These are phyloP conservation scores for Tulasnella sp. DNA, from an alignment of 768 basidiomycete genomes.

Conservation along the genomic window DNA sequence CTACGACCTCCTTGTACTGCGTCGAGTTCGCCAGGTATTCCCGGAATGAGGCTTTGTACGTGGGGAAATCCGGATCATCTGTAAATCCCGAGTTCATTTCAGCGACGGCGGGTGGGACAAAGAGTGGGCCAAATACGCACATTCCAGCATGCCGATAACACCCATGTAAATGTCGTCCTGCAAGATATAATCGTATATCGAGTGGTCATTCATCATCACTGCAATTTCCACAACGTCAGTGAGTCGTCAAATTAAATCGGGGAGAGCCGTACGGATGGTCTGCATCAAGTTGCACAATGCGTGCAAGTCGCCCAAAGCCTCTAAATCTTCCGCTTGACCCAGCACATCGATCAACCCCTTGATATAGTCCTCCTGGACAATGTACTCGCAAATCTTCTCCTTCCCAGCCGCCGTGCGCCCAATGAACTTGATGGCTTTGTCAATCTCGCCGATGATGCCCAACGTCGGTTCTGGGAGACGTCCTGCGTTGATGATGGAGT, in stretches of 20 bases:
- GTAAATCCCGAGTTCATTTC: conserved; percentile 32
- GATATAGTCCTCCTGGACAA: conserved; percentile 86
- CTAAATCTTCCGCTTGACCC: conserved; percentile 86
- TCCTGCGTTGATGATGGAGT: conserved; percentile 50
- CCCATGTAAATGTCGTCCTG: conserved; percentile 90
- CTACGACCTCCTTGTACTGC: conserved; percentile 86
- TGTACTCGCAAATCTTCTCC: conserved; percentile 86
- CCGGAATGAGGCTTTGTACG: conserved; percentile 95
- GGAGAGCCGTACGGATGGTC: conserved; percentile 70
- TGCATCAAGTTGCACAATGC: conserved; percentile 89
- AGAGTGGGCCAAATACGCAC: conserved; percentile 47
- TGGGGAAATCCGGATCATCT: conserved; percentile 97
- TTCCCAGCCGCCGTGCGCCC: conserved; percentile 67
- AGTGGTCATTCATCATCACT: conserved; percentile 96
- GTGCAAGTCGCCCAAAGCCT: conserved; percentile 86
- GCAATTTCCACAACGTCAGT: not conserved
- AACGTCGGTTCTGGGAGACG: conserved; percentile 72
- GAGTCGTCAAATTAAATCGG: not conserved
- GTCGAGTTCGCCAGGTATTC: conserved; percentile 80
- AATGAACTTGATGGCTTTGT: conserved; percentile 69
- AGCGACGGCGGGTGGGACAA: not conserved
- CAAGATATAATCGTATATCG: conserved; percentile 90
- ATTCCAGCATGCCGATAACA: conserved; percentile 95
- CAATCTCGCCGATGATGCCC: conserved; percentile 74
- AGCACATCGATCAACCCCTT: conserved; percentile 80